Percentiles rank a stretch among this genome's conserved stretches.
phyloP scores from a whole-genome alignment of 805 yeast genomes.

The Candida succiphila region DNA sequence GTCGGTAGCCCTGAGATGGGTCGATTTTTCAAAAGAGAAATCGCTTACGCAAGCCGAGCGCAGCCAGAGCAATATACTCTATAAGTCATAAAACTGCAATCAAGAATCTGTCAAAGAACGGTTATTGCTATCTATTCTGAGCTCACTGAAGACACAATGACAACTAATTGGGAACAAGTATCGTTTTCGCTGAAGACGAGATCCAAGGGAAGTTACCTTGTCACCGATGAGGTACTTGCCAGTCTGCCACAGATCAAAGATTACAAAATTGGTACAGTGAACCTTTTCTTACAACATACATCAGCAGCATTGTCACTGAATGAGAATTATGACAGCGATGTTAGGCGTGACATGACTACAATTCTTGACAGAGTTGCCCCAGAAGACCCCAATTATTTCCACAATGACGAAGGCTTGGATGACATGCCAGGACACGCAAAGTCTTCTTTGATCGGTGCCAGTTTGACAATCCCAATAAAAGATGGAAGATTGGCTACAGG shows the following conservation, averaged over 20 bases:
- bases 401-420: conserved; percentile 72
- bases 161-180: conserved; percentile 46
- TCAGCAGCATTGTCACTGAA: conserved; percentile 70
- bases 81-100: no score
- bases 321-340: conserved; percentile 77
- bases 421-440: conserved; percentile 82
- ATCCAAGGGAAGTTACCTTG: conserved; percentile 58
- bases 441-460: conserved; percentile 50
- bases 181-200: conserved; percentile 46
- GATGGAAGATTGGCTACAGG: conserved; percentile 64
- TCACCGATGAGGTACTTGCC: conserved; percentile 53
- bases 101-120: no score
- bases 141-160: no score
- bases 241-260: conserved; percentile 50
- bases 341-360: conserved; percentile 55
- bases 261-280: conserved; percentile 52
- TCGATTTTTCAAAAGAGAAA: no score
- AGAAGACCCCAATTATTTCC: conserved; percentile 37
- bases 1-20: no score
- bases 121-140: no score
- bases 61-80: no score
- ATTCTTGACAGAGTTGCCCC: conserved; percentile 61
- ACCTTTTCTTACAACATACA: conserved; percentile 69
- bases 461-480: conserved; percentile 56
- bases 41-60: no score